Evolutionary conservation across 192 early-diverging fungal species (phyloP), one percentile per base, ranked within the genome.

Genomic region (Borealophlyctis nickersoniae): DNA sequence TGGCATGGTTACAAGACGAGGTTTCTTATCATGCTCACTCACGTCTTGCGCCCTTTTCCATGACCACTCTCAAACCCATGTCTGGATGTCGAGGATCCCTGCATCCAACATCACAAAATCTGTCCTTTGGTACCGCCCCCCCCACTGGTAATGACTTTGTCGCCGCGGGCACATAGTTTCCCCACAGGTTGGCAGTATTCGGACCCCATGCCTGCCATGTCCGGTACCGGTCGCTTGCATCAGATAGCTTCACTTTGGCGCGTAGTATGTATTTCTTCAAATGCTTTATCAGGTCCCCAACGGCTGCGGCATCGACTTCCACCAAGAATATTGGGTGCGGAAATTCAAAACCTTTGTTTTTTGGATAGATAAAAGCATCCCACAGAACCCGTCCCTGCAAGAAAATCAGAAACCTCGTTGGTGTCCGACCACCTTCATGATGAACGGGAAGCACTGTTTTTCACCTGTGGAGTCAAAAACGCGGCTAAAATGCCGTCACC

Each of bases 361-460:
- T 59, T 2, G 89, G 89, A 72, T 96, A 90, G 24, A 98, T 83
- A 63, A 98, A 94, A 24, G 86, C 87, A 68, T 98, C 96, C 52
- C 81, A 91, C 14, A 98, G 72, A 29, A 96, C 75, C 34, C 96
- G 84, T 19, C 96, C 96, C 87, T 91, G 67, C 49, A 11, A 53
- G 23, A 53, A n/a, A 48, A 27, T 5, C 3, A 39, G 22, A 29
- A 11, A 4, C 36, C 35, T 14, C 24, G 61, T 64, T 52, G n/a
- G n/a, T n/a, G 28, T 48, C 29, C 29, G 45, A 69, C n/a, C 63
- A 27, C 31, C n/a, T n/a, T n/a, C n/a, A n/a, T n/a, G n/a, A n/a
- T n/a, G n/a, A 16, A 2, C 30, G 23, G 14, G 34, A 24, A 27
- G 36, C 4, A 16, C 39, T 2, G 2, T 35, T 30, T 4, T 52